Percentiles rank a stretch among this genome's conserved stretches.
Evolutionary conservation across 495 filamentous ascomycete genomes (phyloP).

Genomic region (Apodospora peruviana): DNA sequence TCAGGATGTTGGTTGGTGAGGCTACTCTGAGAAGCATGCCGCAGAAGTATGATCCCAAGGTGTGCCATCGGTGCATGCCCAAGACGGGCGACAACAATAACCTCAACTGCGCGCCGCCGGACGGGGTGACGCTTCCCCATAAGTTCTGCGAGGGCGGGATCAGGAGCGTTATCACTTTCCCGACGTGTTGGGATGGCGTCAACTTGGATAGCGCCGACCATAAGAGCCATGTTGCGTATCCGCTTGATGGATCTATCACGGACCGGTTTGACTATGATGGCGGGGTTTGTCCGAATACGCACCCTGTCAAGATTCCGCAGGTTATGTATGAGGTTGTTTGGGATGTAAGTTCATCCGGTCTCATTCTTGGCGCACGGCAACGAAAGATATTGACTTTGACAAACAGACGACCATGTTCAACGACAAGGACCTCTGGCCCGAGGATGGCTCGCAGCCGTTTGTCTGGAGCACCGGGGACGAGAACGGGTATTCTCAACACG

Average conservation of each 20-base stretch:
- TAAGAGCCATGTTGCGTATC: slow-evolving; percentile 2
- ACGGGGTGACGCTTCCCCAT: slow-evolving; percentile 2
- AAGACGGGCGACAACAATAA: slow-evolving; percentile 5
- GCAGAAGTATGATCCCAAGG: slow-evolving; percentile 4
- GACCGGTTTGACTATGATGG: slow-evolving; percentile 11
- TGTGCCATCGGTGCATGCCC: slow-evolving; percentile 15
- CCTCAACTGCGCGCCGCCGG: slow-evolving; percentile 9
- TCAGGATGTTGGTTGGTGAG: slow-evolving; percentile 11
- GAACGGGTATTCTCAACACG: slow-evolving; percentile 20
- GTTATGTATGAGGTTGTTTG: slow-evolving; percentile 19
- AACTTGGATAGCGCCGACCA: slow-evolving; percentile 42
- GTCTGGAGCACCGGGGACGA: slow-evolving; percentile 37
- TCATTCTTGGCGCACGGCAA: not conserved
- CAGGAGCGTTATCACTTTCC: slow-evolving; percentile 50
- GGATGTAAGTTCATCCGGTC: slow-evolving; percentile 9
- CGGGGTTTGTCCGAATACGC: slow-evolving; percentile 6
- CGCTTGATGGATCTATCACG: slow-evolving; percentile 1
- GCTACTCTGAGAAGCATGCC: slow-evolving; percentile 3
- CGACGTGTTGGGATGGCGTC: slow-evolving; percentile 66
- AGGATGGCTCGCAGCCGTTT: slow-evolving; percentile 27
- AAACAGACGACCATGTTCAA: slow-evolving; percentile 35
- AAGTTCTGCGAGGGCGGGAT: slow-evolving; percentile 13
- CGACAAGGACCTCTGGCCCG: slow-evolving; percentile 20
- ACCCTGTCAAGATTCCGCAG: slow-evolving; percentile 17
- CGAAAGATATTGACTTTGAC: not conserved